Evolutionary conservation across 352 stramenopile species (phyloP).

Genomic region (Phytophthora cryptogea): DNA sequence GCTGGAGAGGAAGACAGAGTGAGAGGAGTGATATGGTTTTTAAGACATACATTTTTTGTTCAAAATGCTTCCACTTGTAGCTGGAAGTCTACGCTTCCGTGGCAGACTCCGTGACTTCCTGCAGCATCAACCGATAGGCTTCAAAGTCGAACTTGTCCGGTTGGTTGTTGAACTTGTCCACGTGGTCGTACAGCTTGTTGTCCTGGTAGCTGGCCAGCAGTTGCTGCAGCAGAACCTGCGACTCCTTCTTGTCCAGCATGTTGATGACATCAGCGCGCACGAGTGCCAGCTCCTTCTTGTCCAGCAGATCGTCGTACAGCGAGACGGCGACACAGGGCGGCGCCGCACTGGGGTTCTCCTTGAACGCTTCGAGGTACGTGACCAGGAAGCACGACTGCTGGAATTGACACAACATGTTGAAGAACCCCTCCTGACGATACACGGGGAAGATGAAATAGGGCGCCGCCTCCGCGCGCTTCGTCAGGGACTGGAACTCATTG

Average conservation of each 20-base stretch:
- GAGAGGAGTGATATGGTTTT: conserved; percentile 30
- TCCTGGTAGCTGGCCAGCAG: conserved; percentile 72
- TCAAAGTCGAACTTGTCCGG: conserved; percentile 88
- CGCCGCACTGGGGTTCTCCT: conserved; percentile 77
- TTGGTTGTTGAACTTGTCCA: conserved; percentile 88
- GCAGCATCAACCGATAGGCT: conserved; percentile 58
- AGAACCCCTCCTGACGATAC: conserved; percentile 83
- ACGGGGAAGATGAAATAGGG: conserved; percentile 87
- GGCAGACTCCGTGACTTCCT: conserved; percentile 22
- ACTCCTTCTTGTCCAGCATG: conserved; percentile 86
- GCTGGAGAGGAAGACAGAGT: conserved; percentile 18
- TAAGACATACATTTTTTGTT: conserved; percentile 38
- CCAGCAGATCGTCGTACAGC: conserved; percentile 75
- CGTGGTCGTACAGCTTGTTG: conserved; percentile 66
- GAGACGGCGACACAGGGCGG: conserved; percentile 84
- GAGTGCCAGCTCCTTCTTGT: conserved; percentile 73
- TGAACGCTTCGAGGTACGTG: conserved; percentile 89
- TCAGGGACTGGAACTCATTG: conserved; percentile 47
- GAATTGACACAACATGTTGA: conserved; percentile 91
- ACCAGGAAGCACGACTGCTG: conserved; percentile 89
- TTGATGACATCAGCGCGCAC: conserved; percentile 85
- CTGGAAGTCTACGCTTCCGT: conserved; percentile 8
- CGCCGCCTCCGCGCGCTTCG: conserved; percentile 52
- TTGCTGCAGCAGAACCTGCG: conserved; percentile 65
- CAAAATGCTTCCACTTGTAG: background rate